Percentiles rank a stretch among this genome's conserved stretches.
Evolutionary conservation across 2,329 filamentous ascomycete genomes (phyloP).

Genomic region (Xylariaceae sp.): DNA sequence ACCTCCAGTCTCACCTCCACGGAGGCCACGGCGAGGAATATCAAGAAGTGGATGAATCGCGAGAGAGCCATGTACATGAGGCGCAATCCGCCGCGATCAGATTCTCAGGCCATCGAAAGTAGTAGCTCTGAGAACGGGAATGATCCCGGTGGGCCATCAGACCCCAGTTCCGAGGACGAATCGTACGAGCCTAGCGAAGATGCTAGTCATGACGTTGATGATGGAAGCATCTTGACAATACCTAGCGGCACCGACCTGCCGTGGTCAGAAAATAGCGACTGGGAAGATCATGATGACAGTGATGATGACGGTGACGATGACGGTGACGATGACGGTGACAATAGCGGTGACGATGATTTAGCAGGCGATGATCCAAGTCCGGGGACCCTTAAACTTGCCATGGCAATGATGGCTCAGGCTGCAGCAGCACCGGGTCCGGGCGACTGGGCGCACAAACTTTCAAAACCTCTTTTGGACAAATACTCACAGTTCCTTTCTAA

Average conservation of each 20-base stretch:
- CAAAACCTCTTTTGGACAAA: background rate
- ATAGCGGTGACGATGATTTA: background rate
- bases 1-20: conserved; percentile 14
- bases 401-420: conserved; percentile 6
- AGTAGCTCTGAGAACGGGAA: too few species aligned
- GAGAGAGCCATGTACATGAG: background rate
- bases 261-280: too few species aligned
- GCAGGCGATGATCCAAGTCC: conserved; percentile 1
- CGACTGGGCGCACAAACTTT: conserved; percentile 10
- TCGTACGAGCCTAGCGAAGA: background rate
- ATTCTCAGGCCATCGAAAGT: too few species aligned
- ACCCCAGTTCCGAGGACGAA: too few species aligned
- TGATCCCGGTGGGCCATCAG: too few species aligned
- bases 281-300: too few species aligned
- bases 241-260: background rate
- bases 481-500: background rate
- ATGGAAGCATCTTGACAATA: background rate
- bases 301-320: too few species aligned
- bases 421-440: background rate
- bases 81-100: too few species aligned
- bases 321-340: too few species aligned
- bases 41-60: conserved; percentile 20
- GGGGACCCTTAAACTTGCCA: background rate
- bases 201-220: background rate
- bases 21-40: conserved; percentile 19